Percentiles rank a stretch among this genome's conserved stretches.
These are phyloP conservation scores for Geranium rotundifolium DNA, from an alignment of 345 rosid species.

Conservation along the genomic window DNA sequence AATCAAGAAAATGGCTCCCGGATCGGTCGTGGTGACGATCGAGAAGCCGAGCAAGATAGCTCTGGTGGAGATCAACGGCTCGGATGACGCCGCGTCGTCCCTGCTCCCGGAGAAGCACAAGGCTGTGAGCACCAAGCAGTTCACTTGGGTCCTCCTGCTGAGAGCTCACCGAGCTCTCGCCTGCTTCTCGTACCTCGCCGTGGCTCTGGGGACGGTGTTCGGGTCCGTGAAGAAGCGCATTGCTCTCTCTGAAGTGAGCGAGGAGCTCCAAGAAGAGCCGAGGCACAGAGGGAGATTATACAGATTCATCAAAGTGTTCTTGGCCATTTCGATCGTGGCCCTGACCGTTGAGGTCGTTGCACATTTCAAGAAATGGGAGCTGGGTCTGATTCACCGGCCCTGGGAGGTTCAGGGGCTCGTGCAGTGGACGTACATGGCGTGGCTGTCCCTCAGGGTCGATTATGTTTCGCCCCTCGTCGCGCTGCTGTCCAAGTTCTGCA, in stretches of 20 bases:
- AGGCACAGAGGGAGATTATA: slow-evolving; percentile 59
- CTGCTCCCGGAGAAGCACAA: slow-evolving; percentile 60
- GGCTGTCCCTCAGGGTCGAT: slow-evolving; percentile 62
- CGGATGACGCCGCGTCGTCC: slow-evolving; percentile 26
- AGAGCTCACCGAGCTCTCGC: slow-evolving; percentile 50
- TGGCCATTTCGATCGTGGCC: slow-evolving; percentile 45
- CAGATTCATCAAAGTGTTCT: slow-evolving; percentile 58
- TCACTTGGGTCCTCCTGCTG: slow-evolving; percentile 69
- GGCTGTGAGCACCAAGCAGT: slow-evolving; percentile 58
- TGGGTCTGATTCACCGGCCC: slow-evolving; percentile 40
- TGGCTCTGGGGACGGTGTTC: slow-evolving; percentile 23
- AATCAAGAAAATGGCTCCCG: slow-evolving; percentile 53
- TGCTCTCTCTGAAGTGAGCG: slow-evolving; percentile 28
- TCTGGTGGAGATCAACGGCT: slow-evolving; percentile 43
- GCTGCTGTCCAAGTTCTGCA: slow-evolving; percentile 59
- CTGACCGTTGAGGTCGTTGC: slow-evolving; percentile 59
- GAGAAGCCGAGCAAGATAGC: slow-evolving; percentile 66
- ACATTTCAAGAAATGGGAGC: slow-evolving; percentile 61
- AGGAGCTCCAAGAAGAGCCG: slow-evolving; percentile 32
- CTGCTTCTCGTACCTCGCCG: slow-evolving; percentile 46
- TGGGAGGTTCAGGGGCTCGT: slow-evolving; percentile 65
- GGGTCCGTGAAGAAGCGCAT: slow-evolving; percentile 46
- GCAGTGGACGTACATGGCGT: slow-evolving; percentile 68
- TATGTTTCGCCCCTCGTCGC: slow-evolving; percentile 60
- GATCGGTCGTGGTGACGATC: slow-evolving; percentile 64